phyloP scores from a whole-genome alignment of 352 stramenopile species.

The Pythium dissotocum region DNA sequence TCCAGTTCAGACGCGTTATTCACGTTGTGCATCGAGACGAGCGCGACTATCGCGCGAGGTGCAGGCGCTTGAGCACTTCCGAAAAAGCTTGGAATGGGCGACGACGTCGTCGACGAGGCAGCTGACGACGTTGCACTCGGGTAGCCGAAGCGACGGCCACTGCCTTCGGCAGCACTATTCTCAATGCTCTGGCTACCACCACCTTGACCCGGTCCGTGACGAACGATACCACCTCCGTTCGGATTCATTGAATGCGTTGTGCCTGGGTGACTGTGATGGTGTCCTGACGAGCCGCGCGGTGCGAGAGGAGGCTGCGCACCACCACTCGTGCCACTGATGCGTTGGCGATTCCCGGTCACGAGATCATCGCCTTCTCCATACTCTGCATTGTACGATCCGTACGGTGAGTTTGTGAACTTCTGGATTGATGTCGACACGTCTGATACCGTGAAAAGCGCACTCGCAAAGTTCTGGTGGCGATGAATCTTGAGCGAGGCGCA shows the following conservation, averaged over 20 bases:
- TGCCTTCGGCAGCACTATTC: constrained; percentile 19
- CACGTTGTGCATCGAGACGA: constrained; percentile 80
- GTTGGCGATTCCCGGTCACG: background rate
- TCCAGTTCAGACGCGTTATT: constrained; percentile 61
- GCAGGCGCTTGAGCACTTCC: constrained; percentile 39
- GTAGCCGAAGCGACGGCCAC: constrained; percentile 23
- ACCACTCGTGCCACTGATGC: constrained; percentile 14
- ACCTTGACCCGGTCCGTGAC: constrained; percentile 5
- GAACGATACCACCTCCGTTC: constrained; percentile 24
- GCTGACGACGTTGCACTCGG: constrained; percentile 27
- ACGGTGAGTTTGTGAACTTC: constrained; percentile 32
- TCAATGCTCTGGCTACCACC: constrained; percentile 13
- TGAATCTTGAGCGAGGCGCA: constrained; percentile 86
- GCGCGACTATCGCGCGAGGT: constrained; percentile 61
- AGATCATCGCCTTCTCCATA: constrained; percentile 16
- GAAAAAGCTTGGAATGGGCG: constrained; percentile 31
- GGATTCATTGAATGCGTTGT: background rate
- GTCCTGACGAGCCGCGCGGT: constrained; percentile 6
- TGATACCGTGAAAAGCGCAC: constrained; percentile 68
- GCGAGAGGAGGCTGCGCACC: constrained; percentile 17
- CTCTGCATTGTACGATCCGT: constrained; percentile 28
- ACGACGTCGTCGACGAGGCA: constrained; percentile 43
- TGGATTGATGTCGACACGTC: constrained; percentile 24
- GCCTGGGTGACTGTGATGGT: constrained; percentile 14
- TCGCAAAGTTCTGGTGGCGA: constrained; percentile 56